Conservation (phyloP, 2,329 filamentous ascomycete species). For the Apiospora sp. region DNA sequence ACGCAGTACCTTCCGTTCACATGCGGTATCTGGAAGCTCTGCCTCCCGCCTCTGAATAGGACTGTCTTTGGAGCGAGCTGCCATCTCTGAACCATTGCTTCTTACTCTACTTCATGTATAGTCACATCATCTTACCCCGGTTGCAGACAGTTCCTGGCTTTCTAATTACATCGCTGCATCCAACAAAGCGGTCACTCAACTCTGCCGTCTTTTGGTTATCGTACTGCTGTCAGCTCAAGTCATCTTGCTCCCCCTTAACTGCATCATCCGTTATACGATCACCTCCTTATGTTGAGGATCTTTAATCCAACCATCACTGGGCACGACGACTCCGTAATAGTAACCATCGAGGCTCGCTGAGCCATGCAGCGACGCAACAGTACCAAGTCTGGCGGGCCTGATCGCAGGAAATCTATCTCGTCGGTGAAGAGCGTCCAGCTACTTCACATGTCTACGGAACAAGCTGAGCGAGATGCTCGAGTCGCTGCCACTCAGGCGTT, state of each 20-base stretch:
- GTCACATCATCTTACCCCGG: slow-evolving; percentile 12
- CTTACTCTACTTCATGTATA: slow-evolving; percentile 8
- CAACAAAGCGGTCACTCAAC: not conserved
- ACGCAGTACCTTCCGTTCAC: not conserved
- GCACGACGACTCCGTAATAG: not conserved
- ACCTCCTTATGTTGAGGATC: not conserved
- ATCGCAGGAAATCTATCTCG: slow-evolving; percentile 62
- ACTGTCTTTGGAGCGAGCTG: not conserved
- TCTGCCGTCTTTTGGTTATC: not conserved
- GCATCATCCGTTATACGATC: not conserved
- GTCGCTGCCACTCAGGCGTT: slow-evolving; percentile 70
- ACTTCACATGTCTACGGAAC: slow-evolving; percentile 56
- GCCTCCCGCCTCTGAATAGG: not conserved
- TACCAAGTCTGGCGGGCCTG: slow-evolving; percentile 53
- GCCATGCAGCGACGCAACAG: slow-evolving; percentile 60
- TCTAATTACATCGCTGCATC: not conserved
- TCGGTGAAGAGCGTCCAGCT: slow-evolving; percentile 56
- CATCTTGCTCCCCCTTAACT: not conserved
- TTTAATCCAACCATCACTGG: not conserved
- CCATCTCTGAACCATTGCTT: not conserved
- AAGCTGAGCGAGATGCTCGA: slow-evolving; percentile 66
- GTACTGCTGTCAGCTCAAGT: not conserved
- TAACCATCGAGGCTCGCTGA: not conserved
- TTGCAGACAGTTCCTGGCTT: not conserved
- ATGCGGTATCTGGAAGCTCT: not conserved